Percentiles rank a stretch among this genome's conserved stretches.
These are phyloP conservation scores for Stagonosporopsis vannaccii DNA, from an alignment of 2,329 filamentous ascomycete species.

Conservation along the genomic window DNA sequence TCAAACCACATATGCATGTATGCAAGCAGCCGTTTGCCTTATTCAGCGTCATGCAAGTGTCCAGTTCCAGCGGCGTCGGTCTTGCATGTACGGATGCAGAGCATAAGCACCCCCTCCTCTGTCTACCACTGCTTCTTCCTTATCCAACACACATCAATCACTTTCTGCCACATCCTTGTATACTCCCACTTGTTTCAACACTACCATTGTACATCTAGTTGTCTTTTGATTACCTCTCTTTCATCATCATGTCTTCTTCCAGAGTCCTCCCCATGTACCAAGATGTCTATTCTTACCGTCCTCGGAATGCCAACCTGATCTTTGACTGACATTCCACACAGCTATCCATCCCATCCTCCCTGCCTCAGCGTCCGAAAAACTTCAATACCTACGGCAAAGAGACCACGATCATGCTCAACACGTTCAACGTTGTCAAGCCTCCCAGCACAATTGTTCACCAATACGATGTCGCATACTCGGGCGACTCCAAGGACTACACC, in stretches of 20 bases:
- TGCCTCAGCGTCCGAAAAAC: slow-evolving; percentile 47
- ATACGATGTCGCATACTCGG: slow-evolving; percentile 75
- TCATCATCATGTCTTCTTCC: slow-evolving; percentile 16
- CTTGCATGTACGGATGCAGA: slow-evolving; percentile 2
- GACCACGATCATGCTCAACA: slow-evolving; percentile 67
- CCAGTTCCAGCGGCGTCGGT: not conserved
- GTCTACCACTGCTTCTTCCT: not conserved
- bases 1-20: slow-evolving; percentile 14
- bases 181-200: slow-evolving; percentile 5
- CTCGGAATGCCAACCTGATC: slow-evolving; percentile 31
- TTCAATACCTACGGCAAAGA: slow-evolving; percentile 51
- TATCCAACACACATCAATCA: not conserved
- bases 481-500: slow-evolving; percentile 61
- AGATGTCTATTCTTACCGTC: slow-evolving; percentile 20
- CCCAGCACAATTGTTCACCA: slow-evolving; percentile 73
- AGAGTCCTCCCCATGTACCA: slow-evolving; percentile 16
- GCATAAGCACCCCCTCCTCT: slow-evolving; percentile 5
- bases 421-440: slow-evolving; percentile 71
- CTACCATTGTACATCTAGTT: slow-evolving; percentile 9
- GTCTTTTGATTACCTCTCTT: slow-evolving; percentile 2
- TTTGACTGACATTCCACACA: slow-evolving; percentile 30
- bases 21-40: slow-evolving; percentile 10
- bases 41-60: not conserved
- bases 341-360: slow-evolving; percentile 32
- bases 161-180: not conserved